Base-by-base conservation (phyloP, 345 rosid genomes). In the Raphanus raphanistrum region DNA sequence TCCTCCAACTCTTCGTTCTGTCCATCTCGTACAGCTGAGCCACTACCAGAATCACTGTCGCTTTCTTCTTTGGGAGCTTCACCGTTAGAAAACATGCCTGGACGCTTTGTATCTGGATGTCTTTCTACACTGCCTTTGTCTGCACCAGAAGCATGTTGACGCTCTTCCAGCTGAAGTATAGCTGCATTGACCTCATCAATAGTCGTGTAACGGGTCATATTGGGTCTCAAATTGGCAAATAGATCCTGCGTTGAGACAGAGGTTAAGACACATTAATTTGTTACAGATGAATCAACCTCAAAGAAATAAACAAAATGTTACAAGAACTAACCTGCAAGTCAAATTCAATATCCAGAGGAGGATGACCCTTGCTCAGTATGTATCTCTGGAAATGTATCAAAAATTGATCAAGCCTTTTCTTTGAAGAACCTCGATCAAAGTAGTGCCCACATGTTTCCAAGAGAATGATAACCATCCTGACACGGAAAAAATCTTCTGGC, bases 401-500 rank as follows among this genome's bases (percentile, higher is more conserved):
- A 83, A 96, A 96, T 4, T 91, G 88, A 85, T 96, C 92, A 73
- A 96, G 98, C 79, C 91, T 93, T 89, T 93, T 91, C 86, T 87
- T 93, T 57, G 98, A 96, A 73, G 98, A 91, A 38, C 99, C 99
- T 71, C 98, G 88, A 83, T 87, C 95, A 84, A 96, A 96, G 86
- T 91, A 96, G 84, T 89, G 98, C 68, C 99, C 98, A 73, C 98
- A 96, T 29, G 99, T 93, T 85, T 93, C 96, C 54, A 93, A 90
- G 78, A 96, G 98, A 75, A 84, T 91, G 75, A 90, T 81, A 71
- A 93, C 90, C 99, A 96, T 88, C 84, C 98, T 91, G 78, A 93
- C 83, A 58, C 97, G 93, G 84, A 96, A 96, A 86, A 92, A 93
- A 83, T 96, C 99, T 81, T 93, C 98, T 9, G 92, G 95, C 73